Percentiles rank a stretch among this genome's conserved stretches.
Conservation (phyloP, 306 rosid genomes). For the Lathyrus oleraceus region DNA sequence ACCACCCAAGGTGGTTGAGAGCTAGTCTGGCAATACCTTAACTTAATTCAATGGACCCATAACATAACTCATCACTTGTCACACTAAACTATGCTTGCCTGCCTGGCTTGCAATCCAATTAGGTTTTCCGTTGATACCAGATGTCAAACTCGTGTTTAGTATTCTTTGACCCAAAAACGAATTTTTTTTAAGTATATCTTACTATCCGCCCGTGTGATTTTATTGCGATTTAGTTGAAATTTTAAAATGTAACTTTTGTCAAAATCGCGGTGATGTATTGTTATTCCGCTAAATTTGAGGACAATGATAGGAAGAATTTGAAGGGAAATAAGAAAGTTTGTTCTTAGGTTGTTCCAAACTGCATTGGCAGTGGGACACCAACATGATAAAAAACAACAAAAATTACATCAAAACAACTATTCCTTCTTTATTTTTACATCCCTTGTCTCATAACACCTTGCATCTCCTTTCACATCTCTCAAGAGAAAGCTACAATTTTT, state of each 20-base stretch:
- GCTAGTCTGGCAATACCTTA: constrained; percentile 74
- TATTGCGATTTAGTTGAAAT: neutral
- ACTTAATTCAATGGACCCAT: constrained; percentile 40
- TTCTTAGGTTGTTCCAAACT: constrained; percentile 54
- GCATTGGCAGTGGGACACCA: constrained; percentile 54
- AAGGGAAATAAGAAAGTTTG: constrained; percentile 28
- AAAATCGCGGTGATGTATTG: neutral
- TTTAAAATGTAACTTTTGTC: neutral
- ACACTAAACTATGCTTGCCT: neutral
- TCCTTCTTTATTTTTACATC: constrained; percentile 18
- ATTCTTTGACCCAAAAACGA: too few relatives aligned
- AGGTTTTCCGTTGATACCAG: too few relatives aligned
- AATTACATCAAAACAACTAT: constrained; percentile 26
- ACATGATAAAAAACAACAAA: constrained; percentile 14
- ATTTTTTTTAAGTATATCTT: too few relatives aligned
- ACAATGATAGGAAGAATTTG: neutral
- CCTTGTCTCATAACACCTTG: constrained; percentile 38
- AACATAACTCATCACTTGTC: constrained; percentile 1
- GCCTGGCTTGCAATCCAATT: too few relatives aligned
- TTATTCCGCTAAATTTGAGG: neutral
- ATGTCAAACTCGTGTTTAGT: too few relatives aligned
- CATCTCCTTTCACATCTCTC: constrained; percentile 39
- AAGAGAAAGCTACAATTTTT: constrained; percentile 14
- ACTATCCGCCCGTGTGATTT: neutral
- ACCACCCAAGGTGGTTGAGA: constrained; percentile 49